Evolutionary conservation across 352 stramenopile species (phyloP), one percentile per base, ranked within the genome.

Genomic region (Peronospora farinosa): DNA sequence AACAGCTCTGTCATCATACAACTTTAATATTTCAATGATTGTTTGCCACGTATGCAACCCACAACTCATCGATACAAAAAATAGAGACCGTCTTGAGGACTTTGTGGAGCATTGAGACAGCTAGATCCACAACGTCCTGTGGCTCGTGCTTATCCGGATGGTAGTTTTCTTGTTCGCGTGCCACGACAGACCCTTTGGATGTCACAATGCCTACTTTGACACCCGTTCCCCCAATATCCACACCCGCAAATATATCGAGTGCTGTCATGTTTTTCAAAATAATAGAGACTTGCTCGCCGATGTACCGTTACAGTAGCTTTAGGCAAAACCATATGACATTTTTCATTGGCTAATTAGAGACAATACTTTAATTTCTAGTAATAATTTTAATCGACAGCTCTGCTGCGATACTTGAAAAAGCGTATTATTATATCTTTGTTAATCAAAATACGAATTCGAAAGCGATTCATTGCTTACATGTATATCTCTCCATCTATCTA

Each of bases 211-310:
- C 79, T 21, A 86, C 67, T 44, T 91, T 93, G 33, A 90, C 72
- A 57, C 67, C 82, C 27, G 78, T 70, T 51, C 74, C 79, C 43
- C 78, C 82, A 47, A 91, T 84, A 48, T 92, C 82, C 19, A 91
- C 63, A 39, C 79, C 82, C 28, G 69, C 69, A 40, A 78, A 71
- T 55, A 84, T 55, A 15, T n/a, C 11, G 5, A 37, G 1, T 37
- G 7, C 28, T 13, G 28, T 13, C 28, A 13, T 33, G 3, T n/a
- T n/a, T n/a, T n/a, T n/a, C n/a, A n/a, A n/a, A n/a, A 8, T 13
- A 13, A 33, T 13, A 12, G 11, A 13, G 11, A 21, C 19, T 21
- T 21, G 3, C 19, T 21, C 3, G 19, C 28, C 28, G 10, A 11
- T 11, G 7, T 32, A 11, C 7, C 10, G 6, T 5, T 12, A n/a